Evolutionary conservation across 768 basidiomycete genomes (phyloP).

Genomic region (Termitomyces sp.): DNA sequence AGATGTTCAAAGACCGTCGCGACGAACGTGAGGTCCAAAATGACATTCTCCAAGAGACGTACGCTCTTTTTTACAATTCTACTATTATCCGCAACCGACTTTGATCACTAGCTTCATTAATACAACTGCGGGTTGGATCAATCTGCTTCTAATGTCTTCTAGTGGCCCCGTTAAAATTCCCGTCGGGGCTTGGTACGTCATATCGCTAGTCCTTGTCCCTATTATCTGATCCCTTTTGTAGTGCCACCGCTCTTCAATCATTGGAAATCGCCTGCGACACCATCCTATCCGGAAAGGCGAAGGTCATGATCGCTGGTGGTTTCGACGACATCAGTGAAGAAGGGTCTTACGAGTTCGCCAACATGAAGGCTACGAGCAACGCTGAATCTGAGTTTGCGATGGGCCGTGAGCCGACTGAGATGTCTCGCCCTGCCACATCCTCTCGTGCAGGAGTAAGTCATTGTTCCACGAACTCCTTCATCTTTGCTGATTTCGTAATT

Average conservation of each 20-base stretch:
- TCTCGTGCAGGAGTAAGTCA: slow-evolving; percentile 86
- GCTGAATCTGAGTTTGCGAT: slow-evolving; percentile 97
- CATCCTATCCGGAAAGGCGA: slow-evolving; percentile 92
- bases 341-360: slow-evolving; percentile 98
- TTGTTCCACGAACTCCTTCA: slow-evolving; percentile 2
- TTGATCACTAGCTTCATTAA: slow-evolving; percentile 82
- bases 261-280: slow-evolving; percentile 98
- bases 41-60: slow-evolving; percentile 98
- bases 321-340: slow-evolving; percentile 99
- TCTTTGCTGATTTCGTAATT: slow-evolving; percentile 5
- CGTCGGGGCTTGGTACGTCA: slow-evolving; percentile 89
- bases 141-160: slow-evolving; percentile 90
- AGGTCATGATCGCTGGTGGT: slow-evolving; percentile 98
- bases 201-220: slow-evolving; percentile 1
- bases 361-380: slow-evolving; percentile 99
- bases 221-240: slow-evolving; percentile 22
- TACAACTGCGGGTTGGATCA: slow-evolving; percentile 98
- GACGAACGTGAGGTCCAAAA: slow-evolving; percentile 99
- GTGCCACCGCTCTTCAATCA: slow-evolving; percentile 96
- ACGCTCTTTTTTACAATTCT: slow-evolving; percentile 30
- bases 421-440: slow-evolving; percentile 96
- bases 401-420: slow-evolving; percentile 98
- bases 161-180: slow-evolving; percentile 99
- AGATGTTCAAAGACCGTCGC: slow-evolving; percentile 99
- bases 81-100: not conserved